Percentiles rank a stretch among this genome's conserved stretches.
phyloP scores from a whole-genome alignment of 2,329 filamentous ascomycete genomes.

The Hypoxylon sp. region DNA sequence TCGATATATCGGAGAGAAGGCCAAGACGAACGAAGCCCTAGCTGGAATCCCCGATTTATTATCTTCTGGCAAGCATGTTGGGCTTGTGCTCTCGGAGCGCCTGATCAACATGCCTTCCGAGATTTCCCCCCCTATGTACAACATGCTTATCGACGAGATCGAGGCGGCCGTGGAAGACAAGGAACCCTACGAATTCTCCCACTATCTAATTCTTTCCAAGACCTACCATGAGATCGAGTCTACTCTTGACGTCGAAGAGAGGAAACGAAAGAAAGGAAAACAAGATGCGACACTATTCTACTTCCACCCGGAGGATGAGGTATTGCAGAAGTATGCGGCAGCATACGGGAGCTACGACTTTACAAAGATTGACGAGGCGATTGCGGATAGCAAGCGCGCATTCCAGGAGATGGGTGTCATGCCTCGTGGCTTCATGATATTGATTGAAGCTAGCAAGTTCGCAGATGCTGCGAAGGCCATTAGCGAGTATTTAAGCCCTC shows the following conservation, averaged over 20 bases:
- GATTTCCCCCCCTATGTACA: slow-evolving; percentile 93
- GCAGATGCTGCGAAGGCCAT: slow-evolving; percentile 82
- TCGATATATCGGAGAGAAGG: slow-evolving; percentile 76
- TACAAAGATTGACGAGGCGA: slow-evolving; percentile 83
- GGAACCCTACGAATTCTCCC: slow-evolving; percentile 92
- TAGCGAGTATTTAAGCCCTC: slow-evolving; percentile 77
- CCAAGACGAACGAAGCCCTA: slow-evolving; percentile 68
- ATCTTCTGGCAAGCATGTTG: slow-evolving; percentile 74
- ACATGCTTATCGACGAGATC: slow-evolving; percentile 93
- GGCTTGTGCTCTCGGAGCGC: slow-evolving; percentile 90
- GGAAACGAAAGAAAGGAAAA: slow-evolving; percentile 77
- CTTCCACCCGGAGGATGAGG: slow-evolving; percentile 97
- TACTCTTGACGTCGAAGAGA: slow-evolving; percentile 78
- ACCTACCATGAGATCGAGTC: slow-evolving; percentile 93
- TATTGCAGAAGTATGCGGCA: slow-evolving; percentile 81
- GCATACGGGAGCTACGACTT: slow-evolving; percentile 82
- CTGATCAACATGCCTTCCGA: slow-evolving; percentile 98
- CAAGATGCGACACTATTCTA: slow-evolving; percentile 79
- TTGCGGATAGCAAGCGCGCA: slow-evolving; percentile 91
- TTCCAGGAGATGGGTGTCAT: slow-evolving; percentile 95
- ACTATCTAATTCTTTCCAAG: slow-evolving; percentile 93
- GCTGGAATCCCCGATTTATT: slow-evolving; percentile 72
- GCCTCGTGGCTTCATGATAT: slow-evolving; percentile 85
- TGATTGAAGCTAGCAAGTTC: slow-evolving; percentile 87
- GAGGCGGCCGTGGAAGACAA: slow-evolving; percentile 88